These are phyloP conservation scores for Termitomyces heimii DNA, from an alignment of 768 basidiomycete species.

Conservation along the genomic window DNA sequence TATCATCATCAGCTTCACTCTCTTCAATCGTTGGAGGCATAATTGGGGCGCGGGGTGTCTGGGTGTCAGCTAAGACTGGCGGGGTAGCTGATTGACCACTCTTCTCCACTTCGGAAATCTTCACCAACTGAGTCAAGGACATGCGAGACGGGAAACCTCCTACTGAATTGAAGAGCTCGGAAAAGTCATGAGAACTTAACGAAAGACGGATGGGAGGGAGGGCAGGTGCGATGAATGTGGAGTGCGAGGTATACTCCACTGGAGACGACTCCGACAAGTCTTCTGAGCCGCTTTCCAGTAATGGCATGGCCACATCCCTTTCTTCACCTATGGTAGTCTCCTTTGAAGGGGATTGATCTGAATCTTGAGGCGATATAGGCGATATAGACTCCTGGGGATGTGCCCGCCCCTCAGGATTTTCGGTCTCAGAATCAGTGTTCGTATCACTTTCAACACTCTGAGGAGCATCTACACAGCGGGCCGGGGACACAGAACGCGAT, in stretches of 20 bases:
- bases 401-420: slow-evolving; percentile 21
- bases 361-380: slow-evolving; percentile 41
- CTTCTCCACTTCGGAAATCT: slow-evolving; percentile 29
- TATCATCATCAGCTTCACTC: slow-evolving; percentile 11
- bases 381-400: slow-evolving; percentile 19
- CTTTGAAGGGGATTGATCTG: slow-evolving; percentile 4
- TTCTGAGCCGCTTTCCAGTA: slow-evolving; percentile 34
- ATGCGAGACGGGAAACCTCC: slow-evolving; percentile 43
- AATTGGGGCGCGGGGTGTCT: slow-evolving; percentile 20
- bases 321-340: slow-evolving; percentile 12
- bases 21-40: slow-evolving; percentile 10
- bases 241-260: slow-evolving; percentile 59
- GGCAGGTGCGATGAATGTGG: slow-evolving; percentile 83
- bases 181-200: slow-evolving; percentile 77
- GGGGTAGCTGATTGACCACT: slow-evolving; percentile 26
- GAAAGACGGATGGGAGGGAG: slow-evolving; percentile 91
- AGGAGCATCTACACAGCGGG: slow-evolving; percentile 65
- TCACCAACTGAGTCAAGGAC: slow-evolving; percentile 41
- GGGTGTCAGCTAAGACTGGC: slow-evolving; percentile 23
- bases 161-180: slow-evolving; percentile 59
- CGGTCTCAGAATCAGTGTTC: slow-evolving; percentile 60
- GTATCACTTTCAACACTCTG: slow-evolving; percentile 69
- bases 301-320: slow-evolving; percentile 19
- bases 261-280: slow-evolving; percentile 52
- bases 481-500: slow-evolving; percentile 52